phyloP scores from a whole-genome alignment of 768 basidiomycete species.

The Exsudoporus frostii region DNA sequence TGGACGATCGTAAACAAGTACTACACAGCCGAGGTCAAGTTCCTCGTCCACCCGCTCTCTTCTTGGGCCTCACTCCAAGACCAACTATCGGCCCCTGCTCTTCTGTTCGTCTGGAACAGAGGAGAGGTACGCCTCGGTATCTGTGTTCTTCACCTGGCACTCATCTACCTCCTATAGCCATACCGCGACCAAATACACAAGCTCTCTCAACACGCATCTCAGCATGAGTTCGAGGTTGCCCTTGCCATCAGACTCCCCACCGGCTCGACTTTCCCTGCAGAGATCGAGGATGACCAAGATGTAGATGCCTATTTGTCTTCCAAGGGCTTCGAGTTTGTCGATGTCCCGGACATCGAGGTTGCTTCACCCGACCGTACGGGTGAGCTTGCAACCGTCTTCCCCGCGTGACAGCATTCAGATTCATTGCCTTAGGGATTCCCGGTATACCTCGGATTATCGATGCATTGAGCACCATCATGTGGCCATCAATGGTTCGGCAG shows the following conservation, averaged over 20 bases:
- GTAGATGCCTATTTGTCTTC: slow-evolving; percentile 66
- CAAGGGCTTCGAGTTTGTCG: slow-evolving; percentile 76
- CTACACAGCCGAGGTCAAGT: slow-evolving; percentile 75
- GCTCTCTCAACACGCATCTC: slow-evolving; percentile 46
- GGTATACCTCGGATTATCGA: slow-evolving; percentile 70
- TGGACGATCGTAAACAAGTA: slow-evolving; percentile 83
- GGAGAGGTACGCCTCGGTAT: slow-evolving; percentile 52
- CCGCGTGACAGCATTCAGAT: background rate
- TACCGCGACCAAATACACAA: slow-evolving; percentile 55
- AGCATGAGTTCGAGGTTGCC: slow-evolving; percentile 65
- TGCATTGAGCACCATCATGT: slow-evolving; percentile 84
- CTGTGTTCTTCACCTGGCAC: background rate
- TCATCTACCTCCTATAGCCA: slow-evolving; percentile 36
- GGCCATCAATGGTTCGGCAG: slow-evolving; percentile 65
- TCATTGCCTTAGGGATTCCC: slow-evolving; percentile 39
- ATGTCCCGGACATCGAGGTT: slow-evolving; percentile 28
- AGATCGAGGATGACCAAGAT: slow-evolving; percentile 47
- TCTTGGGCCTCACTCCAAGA: slow-evolving; percentile 42
- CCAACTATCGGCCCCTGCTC: slow-evolving; percentile 50
- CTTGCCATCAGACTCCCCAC: slow-evolving; percentile 58
- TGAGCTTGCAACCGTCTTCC: slow-evolving; percentile 1
- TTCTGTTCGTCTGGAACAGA: slow-evolving; percentile 67
- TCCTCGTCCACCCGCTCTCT: slow-evolving; percentile 49
- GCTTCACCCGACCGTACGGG: slow-evolving; percentile 14
- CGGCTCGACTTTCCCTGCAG: slow-evolving; percentile 15